These are phyloP conservation scores for Phlegmacium glaucopus DNA, from an alignment of 768 basidiomycete species.

Conservation along the genomic window DNA sequence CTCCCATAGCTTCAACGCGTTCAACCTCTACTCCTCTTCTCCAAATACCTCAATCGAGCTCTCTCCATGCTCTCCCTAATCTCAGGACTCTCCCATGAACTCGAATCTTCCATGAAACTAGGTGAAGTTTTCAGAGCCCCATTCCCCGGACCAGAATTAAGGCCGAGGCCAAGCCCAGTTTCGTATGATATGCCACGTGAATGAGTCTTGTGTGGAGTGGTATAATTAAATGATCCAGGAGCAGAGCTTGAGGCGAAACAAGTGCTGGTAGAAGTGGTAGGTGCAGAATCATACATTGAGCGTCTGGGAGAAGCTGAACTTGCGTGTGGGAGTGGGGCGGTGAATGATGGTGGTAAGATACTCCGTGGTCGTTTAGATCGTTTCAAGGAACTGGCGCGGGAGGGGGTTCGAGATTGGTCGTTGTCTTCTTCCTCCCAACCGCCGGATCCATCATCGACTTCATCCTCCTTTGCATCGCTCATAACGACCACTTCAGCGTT, in stretches of 20 bases:
- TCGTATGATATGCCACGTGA: constrained; percentile 18
- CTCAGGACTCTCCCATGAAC: constrained; percentile 59
- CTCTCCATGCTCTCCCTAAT: constrained; percentile 69
- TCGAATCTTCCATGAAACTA: constrained; percentile 40
- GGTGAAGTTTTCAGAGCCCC: neutral
- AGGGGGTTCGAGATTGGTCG: constrained; percentile 16
- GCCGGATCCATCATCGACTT: constrained; percentile 71
- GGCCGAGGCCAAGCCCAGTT: neutral
- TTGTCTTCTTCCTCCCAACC: constrained; percentile 71
- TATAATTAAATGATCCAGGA: constrained; percentile 5
- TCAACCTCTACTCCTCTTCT: constrained; percentile 7
- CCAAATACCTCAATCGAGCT: constrained; percentile 46
- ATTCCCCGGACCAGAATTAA: no score
- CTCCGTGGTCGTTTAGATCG: constrained; percentile 18
- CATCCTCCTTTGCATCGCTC: constrained; percentile 71
- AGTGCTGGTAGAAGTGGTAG: constrained; percentile 6
- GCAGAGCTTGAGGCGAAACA: constrained; percentile 1
- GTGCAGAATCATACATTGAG: constrained; percentile 9
- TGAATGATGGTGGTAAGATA: constrained; percentile 22
- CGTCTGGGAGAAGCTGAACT: constrained; percentile 20
- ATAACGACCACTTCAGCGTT: constrained; percentile 76
- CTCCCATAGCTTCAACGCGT: neutral
- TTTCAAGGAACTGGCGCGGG: constrained; percentile 24
- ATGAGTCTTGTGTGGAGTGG: constrained; percentile 12
- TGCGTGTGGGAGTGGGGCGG: constrained; percentile 22